These are phyloP conservation scores for Plasmodium knowlesi DNA, from an alignment of 169 alveolate genomes.

Conservation along the genomic window DNA sequence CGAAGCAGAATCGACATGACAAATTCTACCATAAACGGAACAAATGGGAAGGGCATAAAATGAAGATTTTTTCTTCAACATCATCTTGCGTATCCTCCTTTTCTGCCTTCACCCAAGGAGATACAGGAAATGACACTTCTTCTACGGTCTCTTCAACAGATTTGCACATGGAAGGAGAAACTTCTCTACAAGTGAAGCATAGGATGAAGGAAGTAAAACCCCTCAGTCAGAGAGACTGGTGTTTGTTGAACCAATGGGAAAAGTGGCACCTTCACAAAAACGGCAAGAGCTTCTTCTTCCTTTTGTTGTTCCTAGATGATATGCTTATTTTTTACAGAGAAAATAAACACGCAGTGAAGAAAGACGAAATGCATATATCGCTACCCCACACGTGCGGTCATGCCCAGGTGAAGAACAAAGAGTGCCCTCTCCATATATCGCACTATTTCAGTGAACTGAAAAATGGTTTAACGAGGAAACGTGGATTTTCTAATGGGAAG, in stretches of 20 bases:
- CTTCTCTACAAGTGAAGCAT: neutral
- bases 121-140: neutral
- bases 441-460: neutral
- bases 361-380: neutral
- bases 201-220: neutral
- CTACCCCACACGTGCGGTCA: neutral
- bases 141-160: neutral
- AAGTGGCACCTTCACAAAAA: slow-evolving; percentile 26
- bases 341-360: neutral
- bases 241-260: slow-evolving; percentile 34
- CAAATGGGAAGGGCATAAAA: neutral
- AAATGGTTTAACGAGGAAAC: neutral
- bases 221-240: slow-evolving; percentile 64
- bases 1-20: neutral
- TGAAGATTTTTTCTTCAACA: neutral
- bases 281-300: slow-evolving; percentile 17
- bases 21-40: neutral
- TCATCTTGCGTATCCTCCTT: neutral
- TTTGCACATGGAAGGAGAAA: neutral
- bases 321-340: slow-evolving; percentile 31
- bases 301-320: slow-evolving; percentile 36
- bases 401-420: neutral
- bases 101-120: neutral
- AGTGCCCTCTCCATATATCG: neutral
- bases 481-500: neutral